Conservation (phyloP, 164 flowering plant genomes). For the Vitis vinifera region DNA sequence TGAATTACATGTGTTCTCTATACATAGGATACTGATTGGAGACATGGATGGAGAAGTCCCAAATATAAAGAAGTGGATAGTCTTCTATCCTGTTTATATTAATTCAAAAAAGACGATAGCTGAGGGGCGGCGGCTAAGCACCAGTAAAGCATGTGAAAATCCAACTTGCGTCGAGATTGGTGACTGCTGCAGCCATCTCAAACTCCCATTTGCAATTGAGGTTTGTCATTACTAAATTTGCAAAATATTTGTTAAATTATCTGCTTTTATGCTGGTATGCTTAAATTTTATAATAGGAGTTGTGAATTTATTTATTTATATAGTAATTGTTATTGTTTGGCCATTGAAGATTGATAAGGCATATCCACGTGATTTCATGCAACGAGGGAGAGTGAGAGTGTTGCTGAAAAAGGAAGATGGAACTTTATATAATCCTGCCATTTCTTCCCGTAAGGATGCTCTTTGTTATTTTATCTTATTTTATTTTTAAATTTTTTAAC, state of each 20-base stretch:
- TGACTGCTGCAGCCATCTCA: slow-evolving; percentile 68
- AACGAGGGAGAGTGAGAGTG: slow-evolving; percentile 89
- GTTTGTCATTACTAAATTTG: slow-evolving; percentile 19
- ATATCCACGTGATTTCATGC: slow-evolving; percentile 93
- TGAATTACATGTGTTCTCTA: too few species aligned
- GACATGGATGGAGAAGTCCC: slow-evolving; percentile 46
- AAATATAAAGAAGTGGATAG: slow-evolving; percentile 73
- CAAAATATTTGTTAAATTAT: too few species aligned
- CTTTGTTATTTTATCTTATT: not conserved
- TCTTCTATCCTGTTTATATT: slow-evolving; percentile 82
- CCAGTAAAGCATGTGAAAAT: slow-evolving; percentile 75
- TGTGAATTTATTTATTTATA: not conserved
- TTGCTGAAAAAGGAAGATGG: slow-evolving; percentile 82
- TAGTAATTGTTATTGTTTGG: not conserved
- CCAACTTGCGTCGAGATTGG: slow-evolving; percentile 79
- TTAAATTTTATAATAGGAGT: too few species aligned
- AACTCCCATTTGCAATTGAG: slow-evolving; percentile 74
- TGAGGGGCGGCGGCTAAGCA: slow-evolving; percentile 72
- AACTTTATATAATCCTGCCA: slow-evolving; percentile 61
- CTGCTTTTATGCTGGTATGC: too few species aligned
- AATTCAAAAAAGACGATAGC: slow-evolving; percentile 92
- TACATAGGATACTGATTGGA: not conserved
- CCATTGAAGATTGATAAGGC: slow-evolving; percentile 74
- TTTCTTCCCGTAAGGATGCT: slow-evolving; percentile 67
- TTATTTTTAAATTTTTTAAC: not conserved